phyloP scores from a whole-genome alignment of 345 rosid genomes.

The Populus tremula region DNA sequence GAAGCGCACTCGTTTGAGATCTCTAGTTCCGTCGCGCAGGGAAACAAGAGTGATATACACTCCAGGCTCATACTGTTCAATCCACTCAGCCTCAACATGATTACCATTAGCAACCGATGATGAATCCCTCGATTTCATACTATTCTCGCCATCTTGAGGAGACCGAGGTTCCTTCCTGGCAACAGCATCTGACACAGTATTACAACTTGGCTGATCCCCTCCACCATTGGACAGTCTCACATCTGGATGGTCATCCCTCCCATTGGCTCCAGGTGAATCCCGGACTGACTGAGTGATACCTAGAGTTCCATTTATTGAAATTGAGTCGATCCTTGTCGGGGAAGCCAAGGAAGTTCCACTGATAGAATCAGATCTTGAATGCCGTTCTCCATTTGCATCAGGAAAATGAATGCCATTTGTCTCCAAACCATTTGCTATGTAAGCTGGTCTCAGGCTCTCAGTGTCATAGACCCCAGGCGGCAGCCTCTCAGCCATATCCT shows the following conservation, averaged over 20 bases:
- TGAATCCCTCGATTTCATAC: conserved; percentile 51
- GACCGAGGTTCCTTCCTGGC: conserved; percentile 52
- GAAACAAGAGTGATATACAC: conserved; percentile 87
- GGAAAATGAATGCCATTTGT: conserved; percentile 56
- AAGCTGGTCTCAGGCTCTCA: conserved; percentile 44
- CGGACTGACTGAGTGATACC: conserved; percentile 33
- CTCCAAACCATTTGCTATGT: conserved; percentile 60
- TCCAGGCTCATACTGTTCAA: conserved; percentile 90
- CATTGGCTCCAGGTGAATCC: conserved; percentile 44
- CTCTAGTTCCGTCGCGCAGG: conserved; percentile 90
- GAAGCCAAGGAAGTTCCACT: conserved; percentile 49
- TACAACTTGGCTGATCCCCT: conserved; percentile 33
- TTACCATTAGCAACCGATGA: conserved; percentile 35
- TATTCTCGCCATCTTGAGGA: conserved; percentile 46
- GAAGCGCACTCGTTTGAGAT: conserved; percentile 96
- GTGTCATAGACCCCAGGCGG: conserved; percentile 66
- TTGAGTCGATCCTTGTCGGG: conserved; percentile 36
- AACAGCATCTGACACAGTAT: conserved; percentile 45
- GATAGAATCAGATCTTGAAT: conserved; percentile 62
- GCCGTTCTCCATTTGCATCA: conserved; percentile 55
- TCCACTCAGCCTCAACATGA: conserved; percentile 90
- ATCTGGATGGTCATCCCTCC: conserved; percentile 44
- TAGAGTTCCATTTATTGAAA: conserved; percentile 41
- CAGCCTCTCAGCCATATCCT: conserved; percentile 80
- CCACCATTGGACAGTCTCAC: conserved; percentile 45